A percentile compares a stretch with the other conserved stretches of the same genome.
Conservation (phyloP, 2,329 filamentous ascomycete species). For the Colletotrichum karsti region DNA sequence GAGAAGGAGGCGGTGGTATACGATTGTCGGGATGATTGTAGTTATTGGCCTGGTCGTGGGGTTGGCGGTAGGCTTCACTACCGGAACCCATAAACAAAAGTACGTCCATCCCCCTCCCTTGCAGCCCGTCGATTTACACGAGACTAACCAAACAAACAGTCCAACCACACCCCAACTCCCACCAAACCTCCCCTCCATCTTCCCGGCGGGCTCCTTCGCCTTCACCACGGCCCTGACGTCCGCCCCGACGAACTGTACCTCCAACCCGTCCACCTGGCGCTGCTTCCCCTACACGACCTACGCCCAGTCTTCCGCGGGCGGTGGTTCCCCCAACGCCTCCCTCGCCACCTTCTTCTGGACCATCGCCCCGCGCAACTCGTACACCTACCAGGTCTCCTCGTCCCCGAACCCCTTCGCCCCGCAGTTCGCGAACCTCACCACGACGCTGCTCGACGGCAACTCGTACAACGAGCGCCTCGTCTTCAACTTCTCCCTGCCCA, state of each 20-base stretch:
- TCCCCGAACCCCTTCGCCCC: slow-evolving; percentile 64
- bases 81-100: slow-evolving; percentile 46
- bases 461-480: slow-evolving; percentile 62
- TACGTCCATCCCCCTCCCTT: slow-evolving; percentile 33
- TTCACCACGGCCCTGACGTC: slow-evolving; percentile 66
- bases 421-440: slow-evolving; percentile 59
- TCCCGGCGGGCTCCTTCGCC: slow-evolving; percentile 71
- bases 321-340: slow-evolving; percentile 45
- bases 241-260: slow-evolving; percentile 64
- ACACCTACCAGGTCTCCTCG: slow-evolving; percentile 62
- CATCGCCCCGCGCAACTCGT: slow-evolving; percentile 52
- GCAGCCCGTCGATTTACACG: not conserved
- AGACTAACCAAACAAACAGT: slow-evolving; percentile 7
- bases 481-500: slow-evolving; percentile 63
- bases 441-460: slow-evolving; percentile 58
- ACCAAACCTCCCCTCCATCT: slow-evolving; percentile 38
- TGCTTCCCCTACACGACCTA: slow-evolving; percentile 68
- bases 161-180: not conserved
- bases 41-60: slow-evolving; percentile 43
- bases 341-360: slow-evolving; percentile 72
- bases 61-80: slow-evolving; percentile 47
- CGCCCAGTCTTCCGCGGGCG: slow-evolving; percentile 37
- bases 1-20: slow-evolving; percentile 43
- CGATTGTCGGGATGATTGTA: slow-evolving; percentile 39
- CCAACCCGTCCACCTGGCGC: slow-evolving; percentile 65